Evolutionary conservation across 2,329 filamentous ascomycete genomes (phyloP), one percentile per base, ranked within the genome.

Genomic region (Colletotrichum falcatum): DNA sequence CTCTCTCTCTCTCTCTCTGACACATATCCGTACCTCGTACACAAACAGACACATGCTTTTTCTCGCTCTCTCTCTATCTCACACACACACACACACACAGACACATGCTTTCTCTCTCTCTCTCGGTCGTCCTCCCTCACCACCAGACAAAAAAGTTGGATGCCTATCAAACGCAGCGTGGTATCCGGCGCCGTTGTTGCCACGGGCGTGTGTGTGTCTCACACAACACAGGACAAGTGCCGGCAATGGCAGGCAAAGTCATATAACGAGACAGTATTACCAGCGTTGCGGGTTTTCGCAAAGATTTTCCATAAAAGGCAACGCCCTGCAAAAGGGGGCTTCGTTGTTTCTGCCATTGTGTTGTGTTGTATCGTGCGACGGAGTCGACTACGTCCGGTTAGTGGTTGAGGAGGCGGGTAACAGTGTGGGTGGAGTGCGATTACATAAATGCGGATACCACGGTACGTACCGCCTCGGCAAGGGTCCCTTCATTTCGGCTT

Each of bases 311-410:
- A 16, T 55, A 37, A 54, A 7, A 30, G 46, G 58, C 42, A 67
- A 59, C 35, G 42, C 63, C 63, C 67, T 61, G 63, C 44, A 53
- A 66, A 60, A n/a, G 28, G 55, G 28, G 55, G 26, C 20, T 9
- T 44, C 42, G 20, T n/a, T 44, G 42, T 44, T 44, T 44, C 42
- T n/a, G 26, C 48, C 8, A 5, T 46, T 23, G n/a, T 48, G n/a
- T 26, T 39, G 39, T 42, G 7, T 49, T 18, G 6, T 30, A 5
- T 18, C 8, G 28, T 48, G 2, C 35, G 33, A 26, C 23, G 46
- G 33, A 61, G n/a, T 46, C 59, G 59, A 61, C 28, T 61, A 61
- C 59, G n/a, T n/a, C n/a, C n/a, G n/a, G n/a, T n/a, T n/a, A n/a
- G n/a, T n/a, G n/a, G n/a, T n/a, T n/a, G n/a, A n/a, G n/a, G n/a